Evolutionary conservation across 2,329 filamentous ascomycete genomes (phyloP).

Genomic region (Talaromyces sp.): DNA sequence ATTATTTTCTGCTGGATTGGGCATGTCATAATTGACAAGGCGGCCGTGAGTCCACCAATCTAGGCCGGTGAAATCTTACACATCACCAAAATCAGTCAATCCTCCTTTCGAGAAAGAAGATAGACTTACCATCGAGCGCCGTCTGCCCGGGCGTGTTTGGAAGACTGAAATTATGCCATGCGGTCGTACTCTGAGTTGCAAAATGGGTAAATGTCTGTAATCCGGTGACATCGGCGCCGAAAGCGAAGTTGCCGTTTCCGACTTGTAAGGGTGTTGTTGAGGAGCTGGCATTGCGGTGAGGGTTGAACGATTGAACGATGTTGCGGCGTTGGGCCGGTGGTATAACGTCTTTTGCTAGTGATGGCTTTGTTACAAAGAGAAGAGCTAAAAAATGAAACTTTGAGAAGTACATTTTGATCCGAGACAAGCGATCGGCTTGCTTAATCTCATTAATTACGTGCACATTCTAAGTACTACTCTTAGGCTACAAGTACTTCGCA

Average conservation of each 20-base stretch:
- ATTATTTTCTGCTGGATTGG: conserved; percentile 35
- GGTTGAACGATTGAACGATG: conserved; percentile 41
- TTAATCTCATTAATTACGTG: background rate
- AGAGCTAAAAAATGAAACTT: background rate
- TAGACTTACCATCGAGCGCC: background rate
- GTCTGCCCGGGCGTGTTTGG: conserved; percentile 27
- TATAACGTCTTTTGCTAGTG: background rate
- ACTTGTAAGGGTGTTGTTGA: conserved; percentile 52
- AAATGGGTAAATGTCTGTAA: conserved; percentile 46
- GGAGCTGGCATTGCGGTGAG: conserved; percentile 35
- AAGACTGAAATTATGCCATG: conserved; percentile 47
- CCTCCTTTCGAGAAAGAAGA: too few relatives aligned
- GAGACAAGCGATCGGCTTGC: background rate
- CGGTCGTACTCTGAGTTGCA: conserved; percentile 45
- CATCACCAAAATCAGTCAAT: background rate
- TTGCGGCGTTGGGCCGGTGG: background rate
- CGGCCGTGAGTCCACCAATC: conserved; percentile 47
- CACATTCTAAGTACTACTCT: background rate
- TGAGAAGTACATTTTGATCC: background rate
- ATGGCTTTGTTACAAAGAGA: background rate
- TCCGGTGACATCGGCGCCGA: conserved; percentile 47
- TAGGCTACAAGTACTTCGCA: background rate
- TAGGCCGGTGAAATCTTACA: conserved; percentile 38
- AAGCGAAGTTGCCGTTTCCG: conserved; percentile 50
- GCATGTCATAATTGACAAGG: conserved; percentile 44